Evolutionary conservation across 2,329 filamentous ascomycete genomes (phyloP).

Genomic region (Graphium sp.): DNA sequence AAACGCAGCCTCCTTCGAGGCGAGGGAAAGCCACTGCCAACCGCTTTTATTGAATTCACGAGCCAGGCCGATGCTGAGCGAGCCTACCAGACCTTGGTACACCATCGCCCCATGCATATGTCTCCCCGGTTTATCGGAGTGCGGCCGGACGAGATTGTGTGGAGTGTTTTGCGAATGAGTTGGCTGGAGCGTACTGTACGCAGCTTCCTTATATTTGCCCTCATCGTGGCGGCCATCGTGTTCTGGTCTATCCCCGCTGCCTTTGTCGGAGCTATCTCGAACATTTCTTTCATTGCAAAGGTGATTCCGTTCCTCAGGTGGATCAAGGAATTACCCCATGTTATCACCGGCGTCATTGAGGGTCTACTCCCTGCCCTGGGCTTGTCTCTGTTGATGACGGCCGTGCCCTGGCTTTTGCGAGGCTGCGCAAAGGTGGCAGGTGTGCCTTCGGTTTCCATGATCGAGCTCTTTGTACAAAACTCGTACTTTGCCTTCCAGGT

Average conservation of each 20-base stretch:
- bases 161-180: constrained; percentile 52
- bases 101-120: constrained; percentile 72
- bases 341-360: constrained; percentile 63
- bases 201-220: constrained; percentile 42
- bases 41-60: constrained; percentile 87
- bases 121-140: constrained; percentile 71
- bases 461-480: constrained; percentile 65
- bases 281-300: constrained; percentile 54
- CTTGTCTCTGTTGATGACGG: constrained; percentile 65
- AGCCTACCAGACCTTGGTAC: constrained; percentile 67
- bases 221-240: constrained; percentile 58
- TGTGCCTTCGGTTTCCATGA: constrained; percentile 49
- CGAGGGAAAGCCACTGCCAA: constrained; percentile 45
- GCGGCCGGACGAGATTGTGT: constrained; percentile 67
- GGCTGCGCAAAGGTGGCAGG: constrained; percentile 55
- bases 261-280: constrained; percentile 70
- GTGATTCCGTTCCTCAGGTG: constrained; percentile 54
- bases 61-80: constrained; percentile 69
- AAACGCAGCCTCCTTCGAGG: constrained; percentile 47
- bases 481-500: constrained; percentile 71
- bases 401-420: constrained; percentile 63
- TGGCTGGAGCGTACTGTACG: constrained; percentile 67
- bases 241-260: constrained; percentile 73
- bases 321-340: constrained; percentile 50
- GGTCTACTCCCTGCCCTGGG: constrained; percentile 68